Base-by-base conservation (phyloP, 768 basidiomycete genomes). In the Auriculariales sp. region DNA sequence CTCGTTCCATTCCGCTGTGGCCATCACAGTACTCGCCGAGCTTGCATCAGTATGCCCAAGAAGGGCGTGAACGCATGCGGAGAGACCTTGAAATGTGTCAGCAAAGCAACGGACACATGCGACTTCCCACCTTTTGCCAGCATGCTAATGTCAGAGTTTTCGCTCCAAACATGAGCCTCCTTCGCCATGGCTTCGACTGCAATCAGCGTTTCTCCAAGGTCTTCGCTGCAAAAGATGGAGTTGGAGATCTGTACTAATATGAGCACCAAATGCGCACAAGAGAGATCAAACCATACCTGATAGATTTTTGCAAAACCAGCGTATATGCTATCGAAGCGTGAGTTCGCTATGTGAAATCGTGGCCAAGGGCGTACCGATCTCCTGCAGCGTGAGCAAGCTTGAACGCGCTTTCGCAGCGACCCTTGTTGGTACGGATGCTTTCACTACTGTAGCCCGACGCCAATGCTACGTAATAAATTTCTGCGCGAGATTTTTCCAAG, bases 361-460 rank as follows among this genome's bases (percentile, higher is more conserved):
- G 6, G 12, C 28, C 19, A 6, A 19, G 4, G 9, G 54, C 64
- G 49, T 52, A 80, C 80, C 78, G 70, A 57, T 85, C 81, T 12
- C 81, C 81, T 7, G 80, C 75, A 54, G 77, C 78, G 45, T 76
- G 71, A 3, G 79, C 80, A 54, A 76, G 77, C 57, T 79, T 77
- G 27, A 79, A 63, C 7, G 80, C 79, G 57, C 78, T 71, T 57
- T 80, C 77, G 45, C 82, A 62, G 10, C 76, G 71, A 11, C 72
- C 68, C 12, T 82, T 60, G 57, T 78, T 80, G n/a, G 71, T 67
- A 15, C 80, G 74, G 19, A 82, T 68, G 56, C 83, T 80, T 0
- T 74, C 68, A 50, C 73, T 79, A 57, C 82, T 79, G 56, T 77
- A 85, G 0, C 78, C 78, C 3, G 81, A 77, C 35, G 10, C 15